Conservation (phyloP, 2,329 filamentous ascomycete genomes). For the Aureobasidium subglaciale region DNA sequence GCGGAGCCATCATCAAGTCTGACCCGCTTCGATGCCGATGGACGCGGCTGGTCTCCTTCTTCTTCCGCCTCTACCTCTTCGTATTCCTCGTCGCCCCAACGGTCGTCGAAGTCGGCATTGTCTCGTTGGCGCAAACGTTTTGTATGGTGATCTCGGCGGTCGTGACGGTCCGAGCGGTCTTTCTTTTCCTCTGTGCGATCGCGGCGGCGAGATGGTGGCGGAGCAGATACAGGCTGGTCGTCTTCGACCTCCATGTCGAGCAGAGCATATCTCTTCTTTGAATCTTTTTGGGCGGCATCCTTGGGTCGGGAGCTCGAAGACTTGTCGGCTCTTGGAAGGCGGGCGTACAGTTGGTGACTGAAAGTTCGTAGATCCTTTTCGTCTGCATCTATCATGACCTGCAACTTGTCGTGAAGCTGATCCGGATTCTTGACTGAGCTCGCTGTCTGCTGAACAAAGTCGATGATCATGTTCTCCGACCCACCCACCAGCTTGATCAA, state of each 20-base stretch:
- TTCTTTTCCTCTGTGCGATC: constrained; percentile 31
- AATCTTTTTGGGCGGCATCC: constrained; percentile 23
- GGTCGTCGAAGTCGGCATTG: constrained; percentile 59
- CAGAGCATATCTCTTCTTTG: constrained; percentile 46
- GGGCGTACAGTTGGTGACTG: constrained; percentile 40
- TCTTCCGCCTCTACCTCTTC: constrained; percentile 40
- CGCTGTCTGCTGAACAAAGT: constrained; percentile 51
- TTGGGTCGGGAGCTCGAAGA: constrained; percentile 16
- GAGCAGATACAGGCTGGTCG: constrained; percentile 17
- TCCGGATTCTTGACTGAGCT: constrained; percentile 42
- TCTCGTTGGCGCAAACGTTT: constrained; percentile 47
- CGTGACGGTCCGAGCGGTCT: constrained; percentile 27
- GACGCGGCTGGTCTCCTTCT: constrained; percentile 51
- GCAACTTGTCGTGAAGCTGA: constrained; percentile 45
- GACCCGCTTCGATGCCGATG: constrained; percentile 64
- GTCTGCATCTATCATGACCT: constrained; percentile 44
- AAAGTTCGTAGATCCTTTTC: constrained; percentile 41
- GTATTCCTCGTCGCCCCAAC: constrained; percentile 74
- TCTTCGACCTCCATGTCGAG: constrained; percentile 43
- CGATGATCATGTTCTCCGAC: constrained; percentile 49
- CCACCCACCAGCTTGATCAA: constrained; percentile 48
- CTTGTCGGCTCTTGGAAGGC: constrained; percentile 23
- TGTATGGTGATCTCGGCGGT: constrained; percentile 12
- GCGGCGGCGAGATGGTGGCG: constrained; percentile 21
- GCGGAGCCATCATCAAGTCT: constrained; percentile 54